Evolutionary conservation across 2,329 filamentous ascomycete species (phyloP), one percentile per base, ranked within the genome.

Genomic region (Scedosporium boydii): DNA sequence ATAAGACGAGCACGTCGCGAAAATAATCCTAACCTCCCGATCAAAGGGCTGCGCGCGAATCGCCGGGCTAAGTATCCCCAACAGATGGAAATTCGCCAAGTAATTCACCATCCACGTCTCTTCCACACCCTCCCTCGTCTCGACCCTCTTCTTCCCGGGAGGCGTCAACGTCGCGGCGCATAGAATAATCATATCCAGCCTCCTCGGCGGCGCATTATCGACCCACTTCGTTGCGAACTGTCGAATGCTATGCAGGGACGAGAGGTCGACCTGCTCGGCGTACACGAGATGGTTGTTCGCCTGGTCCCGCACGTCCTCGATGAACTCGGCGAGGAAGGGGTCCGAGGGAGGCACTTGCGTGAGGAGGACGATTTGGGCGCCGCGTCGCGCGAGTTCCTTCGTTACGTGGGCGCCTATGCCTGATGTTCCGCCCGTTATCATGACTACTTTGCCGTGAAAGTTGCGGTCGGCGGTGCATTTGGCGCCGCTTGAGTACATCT

Each of bases 151-250:
- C 4, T 82, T 80, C 1, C 87, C 89, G 10, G 82, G 83, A 2
- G 91, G 87, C 4, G 88, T 90, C 67, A 92, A 78, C 0, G 88
- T 88, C 55, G 89, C 89, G 9, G 88, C 95, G 73, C 92, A 96
- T 18, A 99, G 81, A 21, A 99, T 84, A 57, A 99, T 79, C 86
- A 93, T 93, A 73, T 99, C 95, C 6, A 99, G 78, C 58, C 96
- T 82, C 63, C 96, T 83, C 7, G 93, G 91, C 2, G 95, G 93
- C 23, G 90, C 85, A 73, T 97, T 98, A 74, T 99, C 93, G 67
- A 99, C 91, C 93, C 96, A 99, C 78, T 91, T 93, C 0, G 95
- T 99, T 12, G 95, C 95, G 73, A 99, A 99, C 65, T 87, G 82
- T 46, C 95, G 89, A 68, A 99, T 88, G 73, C 90, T 96, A 73